These are phyloP conservation scores for Hypoxylon sp. DNA, from an alignment of 2,329 filamentous ascomycete species.

Conservation along the genomic window DNA sequence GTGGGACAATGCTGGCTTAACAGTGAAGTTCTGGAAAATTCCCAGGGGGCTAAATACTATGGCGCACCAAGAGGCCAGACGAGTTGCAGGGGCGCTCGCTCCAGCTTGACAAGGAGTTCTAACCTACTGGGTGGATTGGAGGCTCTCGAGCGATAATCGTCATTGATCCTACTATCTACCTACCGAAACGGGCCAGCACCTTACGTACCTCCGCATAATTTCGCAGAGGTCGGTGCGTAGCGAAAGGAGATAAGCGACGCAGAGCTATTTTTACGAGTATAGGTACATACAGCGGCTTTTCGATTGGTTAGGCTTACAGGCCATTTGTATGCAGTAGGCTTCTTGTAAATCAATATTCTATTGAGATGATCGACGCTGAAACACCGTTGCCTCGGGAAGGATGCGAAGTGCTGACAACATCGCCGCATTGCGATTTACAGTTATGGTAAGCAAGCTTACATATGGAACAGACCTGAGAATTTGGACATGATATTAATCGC, in stretches of 20 bases:
- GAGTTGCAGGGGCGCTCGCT: background rate
- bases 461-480: background rate
- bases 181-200: background rate
- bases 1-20: slow-evolving; percentile 46
- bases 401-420: slow-evolving; percentile 10
- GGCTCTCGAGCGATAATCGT: background rate
- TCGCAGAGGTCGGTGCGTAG: slow-evolving; percentile 11
- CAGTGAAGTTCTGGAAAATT: slow-evolving; percentile 64
- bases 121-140: background rate
- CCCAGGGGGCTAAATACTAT: slow-evolving; percentile 58
- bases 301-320: background rate
- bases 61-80: slow-evolving; percentile 53
- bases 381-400: slow-evolving; percentile 12
- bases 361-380: slow-evolving; percentile 9
- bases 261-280: background rate
- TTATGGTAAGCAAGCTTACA: slow-evolving; percentile 4
- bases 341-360: background rate
- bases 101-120: background rate
- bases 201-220: slow-evolving; percentile 16
- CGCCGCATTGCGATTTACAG: background rate
- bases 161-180: background rate
- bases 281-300: background rate
- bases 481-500: background rate
- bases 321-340: background rate
- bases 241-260: background rate